phyloP scores from a whole-genome alignment of 306 rosid species.

The Lupinus albus region DNA sequence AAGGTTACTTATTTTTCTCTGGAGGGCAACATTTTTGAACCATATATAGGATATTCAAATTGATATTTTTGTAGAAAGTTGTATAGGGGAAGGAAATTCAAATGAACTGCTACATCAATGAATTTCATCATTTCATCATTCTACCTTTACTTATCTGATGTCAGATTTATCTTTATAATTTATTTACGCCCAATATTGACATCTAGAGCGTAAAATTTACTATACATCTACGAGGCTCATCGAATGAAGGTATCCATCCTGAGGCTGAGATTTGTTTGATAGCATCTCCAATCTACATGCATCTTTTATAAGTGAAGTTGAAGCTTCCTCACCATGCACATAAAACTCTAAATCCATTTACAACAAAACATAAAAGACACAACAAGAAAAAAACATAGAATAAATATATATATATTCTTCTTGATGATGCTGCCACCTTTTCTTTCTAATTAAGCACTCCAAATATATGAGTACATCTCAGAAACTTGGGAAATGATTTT shows the following conservation, averaged over 20 bases:
- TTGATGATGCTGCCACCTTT: conserved; percentile 37
- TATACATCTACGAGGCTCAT: no score
- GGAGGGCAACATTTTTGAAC: conserved; percentile 30
- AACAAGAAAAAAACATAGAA: background rate
- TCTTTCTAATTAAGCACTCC: conserved; percentile 42
- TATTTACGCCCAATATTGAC: no score
- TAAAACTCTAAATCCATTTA: conserved; percentile 49
- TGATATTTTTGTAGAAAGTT: conserved; percentile 14
- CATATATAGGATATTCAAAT: conserved; percentile 28
- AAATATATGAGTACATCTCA: conserved; percentile 46
- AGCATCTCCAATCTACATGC: background rate
- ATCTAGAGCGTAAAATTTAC: no score
- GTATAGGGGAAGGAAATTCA: conserved; percentile 34
- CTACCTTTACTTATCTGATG: no score
- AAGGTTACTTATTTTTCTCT: background rate
- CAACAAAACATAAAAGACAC: conserved; percentile 33
- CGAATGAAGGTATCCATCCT: no score
- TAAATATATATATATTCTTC: conserved; percentile 1
- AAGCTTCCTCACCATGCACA: conserved; percentile 44
- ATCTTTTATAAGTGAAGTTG: conserved; percentile 33
- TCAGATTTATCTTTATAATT: no score
- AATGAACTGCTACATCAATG: conserved; percentile 25
- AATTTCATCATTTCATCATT: conserved; percentile 9
- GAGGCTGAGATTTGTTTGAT: no score
- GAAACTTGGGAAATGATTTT: conserved; percentile 63